Evolutionary conservation across 768 basidiomycete species (phyloP).

Genomic region (Phanerochaete sordida): DNA sequence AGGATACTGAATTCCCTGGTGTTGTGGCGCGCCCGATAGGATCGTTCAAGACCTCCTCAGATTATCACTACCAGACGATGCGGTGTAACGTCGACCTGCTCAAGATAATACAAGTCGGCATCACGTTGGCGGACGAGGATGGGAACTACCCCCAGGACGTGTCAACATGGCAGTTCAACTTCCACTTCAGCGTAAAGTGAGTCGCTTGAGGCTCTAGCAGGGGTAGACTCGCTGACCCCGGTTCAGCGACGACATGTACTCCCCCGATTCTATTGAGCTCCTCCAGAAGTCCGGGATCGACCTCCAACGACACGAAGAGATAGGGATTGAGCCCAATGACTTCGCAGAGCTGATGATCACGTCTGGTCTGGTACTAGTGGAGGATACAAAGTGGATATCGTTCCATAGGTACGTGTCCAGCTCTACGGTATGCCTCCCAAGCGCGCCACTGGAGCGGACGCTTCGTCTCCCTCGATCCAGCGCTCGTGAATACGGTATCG

Average conservation of each 20-base stretch:
- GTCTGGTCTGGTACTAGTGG: conserved; percentile 84
- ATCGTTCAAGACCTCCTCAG: conserved; percentile 91
- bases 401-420: conserved; percentile 94
- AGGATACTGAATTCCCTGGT: conserved; percentile 99
- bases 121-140: conserved; percentile 92
- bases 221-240: conserved; percentile 1
- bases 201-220: conserved; percentile 24
- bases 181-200: conserved; percentile 86
- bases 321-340: conserved; percentile 88
- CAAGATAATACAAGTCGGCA: conserved; percentile 95
- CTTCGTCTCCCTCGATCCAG: no score
- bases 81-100: conserved; percentile 98
- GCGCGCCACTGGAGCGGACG: not conserved
- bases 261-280: conserved; percentile 94
- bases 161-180: conserved; percentile 99
- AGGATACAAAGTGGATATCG: conserved; percentile 94
- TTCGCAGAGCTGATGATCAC: conserved; percentile 98
- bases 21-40: conserved; percentile 98
- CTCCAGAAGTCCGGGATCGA: conserved; percentile 95
- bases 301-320: conserved; percentile 88
- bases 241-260: conserved; percentile 93
- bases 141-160: conserved; percentile 88
- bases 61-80: conserved; percentile 99
- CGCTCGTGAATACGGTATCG: no score
- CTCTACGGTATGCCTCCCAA: not conserved